These are phyloP conservation scores for Limtongozyma cylindracea DNA, from an alignment of 805 yeast species.

Conservation along the genomic window DNA sequence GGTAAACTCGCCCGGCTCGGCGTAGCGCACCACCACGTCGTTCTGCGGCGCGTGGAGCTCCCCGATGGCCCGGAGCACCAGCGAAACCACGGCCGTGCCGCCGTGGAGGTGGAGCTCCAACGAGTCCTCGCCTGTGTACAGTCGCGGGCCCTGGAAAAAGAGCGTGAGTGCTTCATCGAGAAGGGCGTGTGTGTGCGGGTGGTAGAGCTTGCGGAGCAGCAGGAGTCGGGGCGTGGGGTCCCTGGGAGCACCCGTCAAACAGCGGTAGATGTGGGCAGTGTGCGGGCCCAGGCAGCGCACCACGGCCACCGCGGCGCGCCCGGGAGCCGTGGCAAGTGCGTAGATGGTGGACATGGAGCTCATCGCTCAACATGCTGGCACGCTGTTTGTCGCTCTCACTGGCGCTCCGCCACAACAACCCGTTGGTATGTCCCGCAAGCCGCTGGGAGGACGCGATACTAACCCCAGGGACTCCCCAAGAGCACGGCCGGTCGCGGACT, in stretches of 20 bases:
- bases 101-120: conserved; percentile 88
- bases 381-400: no score
- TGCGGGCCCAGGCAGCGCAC: conserved; percentile 62
- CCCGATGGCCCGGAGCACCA: conserved; percentile 40
- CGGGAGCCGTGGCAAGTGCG: conserved; percentile 70
- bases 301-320: conserved; percentile 71
- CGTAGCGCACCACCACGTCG: conserved; percentile 33
- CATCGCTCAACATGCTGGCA: no score
- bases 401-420: no score
- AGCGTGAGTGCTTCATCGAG: conserved; percentile 61
- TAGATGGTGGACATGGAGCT: conserved; percentile 39
- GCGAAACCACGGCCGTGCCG: conserved; percentile 59
- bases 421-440: no score
- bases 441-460: no score
- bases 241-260: conserved; percentile 15
- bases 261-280: conserved; percentile 14
- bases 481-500: no score
- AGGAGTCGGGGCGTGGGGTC: conserved; percentile 20
- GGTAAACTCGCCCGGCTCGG: conserved; percentile 87
- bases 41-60: conserved; percentile 17
- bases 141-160: conserved; percentile 43
- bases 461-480: no score
- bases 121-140: conserved; percentile 84
- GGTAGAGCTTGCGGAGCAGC: conserved; percentile 27
- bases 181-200: conserved; percentile 12